Evolutionary conservation across 75 land plant genomes (phyloP).

Genomic region (Adiantum capillusveneris): DNA sequence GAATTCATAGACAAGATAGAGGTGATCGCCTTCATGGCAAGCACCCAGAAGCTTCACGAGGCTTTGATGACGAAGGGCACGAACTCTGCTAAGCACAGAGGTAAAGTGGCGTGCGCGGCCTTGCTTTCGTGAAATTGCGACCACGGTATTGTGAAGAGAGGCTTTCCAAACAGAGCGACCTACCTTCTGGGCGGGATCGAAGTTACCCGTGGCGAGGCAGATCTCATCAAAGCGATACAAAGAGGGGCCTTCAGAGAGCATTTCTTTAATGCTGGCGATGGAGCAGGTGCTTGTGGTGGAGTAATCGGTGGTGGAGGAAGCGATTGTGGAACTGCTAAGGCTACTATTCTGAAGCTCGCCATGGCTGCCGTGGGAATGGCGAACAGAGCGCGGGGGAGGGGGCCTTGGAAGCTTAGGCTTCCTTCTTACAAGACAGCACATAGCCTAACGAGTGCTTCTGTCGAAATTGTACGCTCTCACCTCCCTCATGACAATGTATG

Average conservation of each 20-base stretch:
- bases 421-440: no score
- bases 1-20: slow-evolving; percentile 31
- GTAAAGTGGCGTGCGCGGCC: not conserved
- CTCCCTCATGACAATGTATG: no score
- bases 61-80: slow-evolving; percentile 23
- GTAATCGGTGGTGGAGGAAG: no score
- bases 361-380: no score
- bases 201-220: slow-evolving; percentile 7
- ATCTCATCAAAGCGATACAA: slow-evolving; percentile 12
- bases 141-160: not conserved
- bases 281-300: no score
- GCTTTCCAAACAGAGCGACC: slow-evolving; percentile 11
- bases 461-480: no score
- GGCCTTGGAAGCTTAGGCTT: no score
- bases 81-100: slow-evolving; percentile 6
- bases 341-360: no score
- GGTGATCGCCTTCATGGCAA: slow-evolving; percentile 19
- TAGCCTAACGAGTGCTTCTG: no score
- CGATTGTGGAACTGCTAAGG: no score
- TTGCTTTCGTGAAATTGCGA: slow-evolving; percentile 7
- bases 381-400: no score
- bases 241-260: slow-evolving; percentile 9
- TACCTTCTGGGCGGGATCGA: slow-evolving; percentile 4
- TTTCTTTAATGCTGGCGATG: not conserved
- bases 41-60: slow-evolving; percentile 31